Evolutionary conservation across 441 rosid species (phyloP).

Genomic region (Breynia disticha): DNA sequence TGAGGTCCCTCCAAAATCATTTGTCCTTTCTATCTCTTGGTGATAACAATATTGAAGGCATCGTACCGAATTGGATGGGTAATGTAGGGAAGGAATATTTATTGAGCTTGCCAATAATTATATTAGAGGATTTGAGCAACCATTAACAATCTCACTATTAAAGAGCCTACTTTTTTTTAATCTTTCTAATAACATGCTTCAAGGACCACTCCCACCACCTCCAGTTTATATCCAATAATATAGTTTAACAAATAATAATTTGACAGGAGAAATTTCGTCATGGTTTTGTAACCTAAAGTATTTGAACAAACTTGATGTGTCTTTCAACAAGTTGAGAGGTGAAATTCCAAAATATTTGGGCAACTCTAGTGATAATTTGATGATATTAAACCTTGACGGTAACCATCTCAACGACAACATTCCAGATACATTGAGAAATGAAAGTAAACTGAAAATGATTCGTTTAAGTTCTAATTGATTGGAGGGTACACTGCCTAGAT

Average conservation of each 20-base stretch:
- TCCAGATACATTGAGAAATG: conserved; percentile 1
- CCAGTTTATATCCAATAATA: neutral
- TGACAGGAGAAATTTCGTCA: conserved; percentile 19
- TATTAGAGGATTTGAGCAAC: no score
- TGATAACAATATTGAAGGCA: no score
- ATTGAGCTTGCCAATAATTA: no score
- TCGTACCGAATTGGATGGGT: no score
- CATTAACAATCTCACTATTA: no score
- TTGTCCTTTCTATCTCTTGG: no score
- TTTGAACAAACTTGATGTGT: conserved; percentile 19
- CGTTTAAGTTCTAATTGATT: neutral
- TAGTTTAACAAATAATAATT: neutral
- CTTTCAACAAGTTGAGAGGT: no score
- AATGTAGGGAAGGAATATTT: neutral
- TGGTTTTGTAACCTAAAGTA: conserved; percentile 17
- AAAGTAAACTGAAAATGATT: neutral
- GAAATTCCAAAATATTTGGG: no score
- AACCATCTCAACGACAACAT: conserved; percentile 15
- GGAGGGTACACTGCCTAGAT: neutral
- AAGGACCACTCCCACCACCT: neutral
- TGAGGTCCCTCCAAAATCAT: conserved; percentile 3
- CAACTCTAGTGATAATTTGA: no score
- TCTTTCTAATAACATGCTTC: conserved; percentile 5
- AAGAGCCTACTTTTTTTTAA: no score
- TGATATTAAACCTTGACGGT: no score